phyloP scores from a whole-genome alignment of 495 filamentous ascomycete genomes.

The Talaromyces thailandensis region DNA sequence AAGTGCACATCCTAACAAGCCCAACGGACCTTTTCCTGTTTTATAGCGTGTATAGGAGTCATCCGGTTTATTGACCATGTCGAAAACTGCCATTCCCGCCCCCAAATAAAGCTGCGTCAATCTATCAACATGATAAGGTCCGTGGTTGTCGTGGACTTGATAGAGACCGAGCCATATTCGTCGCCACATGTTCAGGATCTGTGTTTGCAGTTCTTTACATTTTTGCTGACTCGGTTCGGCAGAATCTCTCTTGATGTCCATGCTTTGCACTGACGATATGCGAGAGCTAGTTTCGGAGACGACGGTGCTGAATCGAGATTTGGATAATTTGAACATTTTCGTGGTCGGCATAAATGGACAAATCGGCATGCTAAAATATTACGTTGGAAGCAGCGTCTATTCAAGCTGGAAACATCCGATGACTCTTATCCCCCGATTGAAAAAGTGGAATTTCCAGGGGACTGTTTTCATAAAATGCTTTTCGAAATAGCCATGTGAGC shows the following conservation, averaged over 20 bases:
- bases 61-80: conserved; percentile 1
- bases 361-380: not conserved
- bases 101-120: conserved; percentile 13
- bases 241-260: not conserved
- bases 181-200: conserved; percentile 14
- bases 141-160: conserved; percentile 9
- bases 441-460: not conserved
- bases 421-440: not conserved
- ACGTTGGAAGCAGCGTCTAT: not conserved
- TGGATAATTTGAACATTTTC: conserved; percentile 3
- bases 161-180: conserved; percentile 15
- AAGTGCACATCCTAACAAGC: conserved; percentile 4
- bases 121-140: conserved; percentile 11
- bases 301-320: conserved; percentile 1
- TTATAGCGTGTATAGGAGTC: not conserved
- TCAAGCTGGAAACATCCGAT: not conserved
- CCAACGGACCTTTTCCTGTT: not conserved
- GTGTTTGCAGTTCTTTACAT: conserved; percentile 12
- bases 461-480: not conserved
- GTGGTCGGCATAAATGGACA: not conserved
- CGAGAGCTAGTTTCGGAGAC: not conserved
- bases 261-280: not conserved
- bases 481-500: not conserved
- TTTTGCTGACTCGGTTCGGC: not conserved
- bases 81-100: conserved; percentile 8